Percentiles rank a stretch among this genome's conserved stretches.
phyloP scores from a whole-genome alignment of 208 protist genomes.

The Crithidia expoeki region DNA sequence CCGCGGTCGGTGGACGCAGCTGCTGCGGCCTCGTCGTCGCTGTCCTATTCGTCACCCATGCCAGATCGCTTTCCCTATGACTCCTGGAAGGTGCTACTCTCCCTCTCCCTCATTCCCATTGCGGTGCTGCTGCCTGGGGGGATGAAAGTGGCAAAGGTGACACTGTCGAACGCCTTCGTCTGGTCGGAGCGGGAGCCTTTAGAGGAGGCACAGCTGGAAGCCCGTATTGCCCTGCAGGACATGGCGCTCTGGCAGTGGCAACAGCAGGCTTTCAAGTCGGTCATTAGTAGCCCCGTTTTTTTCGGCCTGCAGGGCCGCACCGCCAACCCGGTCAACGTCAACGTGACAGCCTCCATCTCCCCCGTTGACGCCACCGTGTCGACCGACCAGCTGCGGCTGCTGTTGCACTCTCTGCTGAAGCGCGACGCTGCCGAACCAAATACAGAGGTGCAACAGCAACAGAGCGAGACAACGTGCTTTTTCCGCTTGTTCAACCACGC shows the following conservation, averaged over 20 bases:
- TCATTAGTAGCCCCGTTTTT: conserved; percentile 46
- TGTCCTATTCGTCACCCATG: not conserved
- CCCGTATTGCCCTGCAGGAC: conserved; percentile 55
- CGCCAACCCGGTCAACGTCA: conserved; percentile 16
- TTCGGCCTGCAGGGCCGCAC: conserved; percentile 39
- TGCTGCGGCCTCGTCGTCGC: not conserved
- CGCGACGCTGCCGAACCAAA: not conserved
- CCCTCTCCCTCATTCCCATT: conserved; percentile 56
- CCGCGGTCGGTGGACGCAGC: not conserved
- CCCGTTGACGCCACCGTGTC: conserved; percentile 34
- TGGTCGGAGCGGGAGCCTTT: conserved; percentile 48
- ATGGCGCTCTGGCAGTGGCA: conserved; percentile 54
- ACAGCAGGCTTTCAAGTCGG: conserved; percentile 34
- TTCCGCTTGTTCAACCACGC: conserved; percentile 19
- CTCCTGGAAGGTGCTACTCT: conserved; percentile 57
- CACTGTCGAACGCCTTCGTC: conserved; percentile 51
- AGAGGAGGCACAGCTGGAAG: conserved; percentile 44
- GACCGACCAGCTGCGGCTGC: conserved; percentile 26
- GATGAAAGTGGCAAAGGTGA: conserved; percentile 43
- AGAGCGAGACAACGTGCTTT: not conserved
- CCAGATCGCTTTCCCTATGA: conserved; percentile 31
- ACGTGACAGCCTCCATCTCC: conserved; percentile 38
- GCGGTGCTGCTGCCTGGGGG: conserved; percentile 41
- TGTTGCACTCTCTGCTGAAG: conserved; percentile 15
- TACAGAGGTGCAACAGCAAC: not conserved